Evolutionary conservation across 495 filamentous ascomycete species (phyloP).

Genomic region (Penicillium paradoxum): DNA sequence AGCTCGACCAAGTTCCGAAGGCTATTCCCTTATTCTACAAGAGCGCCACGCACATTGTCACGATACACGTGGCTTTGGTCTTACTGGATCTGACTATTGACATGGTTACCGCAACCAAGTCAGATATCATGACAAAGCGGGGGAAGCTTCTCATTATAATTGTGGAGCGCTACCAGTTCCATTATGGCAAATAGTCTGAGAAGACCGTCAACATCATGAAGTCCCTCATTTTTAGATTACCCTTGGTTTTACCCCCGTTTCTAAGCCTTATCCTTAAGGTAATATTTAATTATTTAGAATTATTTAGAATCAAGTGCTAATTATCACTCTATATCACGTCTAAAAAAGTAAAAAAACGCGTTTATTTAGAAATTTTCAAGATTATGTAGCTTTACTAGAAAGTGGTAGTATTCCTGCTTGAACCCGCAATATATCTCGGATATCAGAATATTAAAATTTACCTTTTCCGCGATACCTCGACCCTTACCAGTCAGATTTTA

Average conservation of each 20-base stretch:
- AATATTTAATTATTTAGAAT: not conserved
- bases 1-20: too few relatives aligned
- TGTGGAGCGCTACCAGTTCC: too few relatives aligned
- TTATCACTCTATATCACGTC: not conserved
- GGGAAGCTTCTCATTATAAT: too few relatives aligned
- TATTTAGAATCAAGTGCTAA: not conserved
- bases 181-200: too few relatives aligned
- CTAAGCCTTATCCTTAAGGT: not conserved
- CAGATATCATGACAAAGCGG: too few relatives aligned
- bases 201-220: too few relatives aligned
- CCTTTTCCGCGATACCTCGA: not conserved
- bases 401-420: not conserved
- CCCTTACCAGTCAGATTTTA: not conserved
- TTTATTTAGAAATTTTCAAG: not conserved
- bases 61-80: too few relatives aligned
- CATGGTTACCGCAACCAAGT: too few relatives aligned
- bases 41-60: too few relatives aligned
- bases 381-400: not conserved
- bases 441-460: not conserved
- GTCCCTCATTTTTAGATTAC: not conserved
- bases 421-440: not conserved
- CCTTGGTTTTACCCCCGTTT: not conserved
- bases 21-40: too few relatives aligned
- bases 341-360: not conserved
- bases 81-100: too few relatives aligned